phyloP scores from a whole-genome alignment of 345 rosid genomes.

The Syzygium jambos region DNA sequence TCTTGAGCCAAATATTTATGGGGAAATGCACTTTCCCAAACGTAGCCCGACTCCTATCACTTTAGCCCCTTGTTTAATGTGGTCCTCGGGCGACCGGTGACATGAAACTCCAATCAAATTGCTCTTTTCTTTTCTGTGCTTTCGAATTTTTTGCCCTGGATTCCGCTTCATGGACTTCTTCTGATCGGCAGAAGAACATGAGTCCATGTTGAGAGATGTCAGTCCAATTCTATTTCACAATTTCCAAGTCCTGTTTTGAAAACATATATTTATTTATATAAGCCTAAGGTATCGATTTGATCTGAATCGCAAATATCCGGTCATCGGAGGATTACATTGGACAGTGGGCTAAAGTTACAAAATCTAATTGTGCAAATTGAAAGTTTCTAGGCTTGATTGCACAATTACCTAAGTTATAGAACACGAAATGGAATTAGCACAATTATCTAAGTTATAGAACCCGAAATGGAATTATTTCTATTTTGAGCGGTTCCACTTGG shows the following conservation, averaged over 20 bases:
- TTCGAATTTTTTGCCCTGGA: neutral
- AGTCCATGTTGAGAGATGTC: neutral
- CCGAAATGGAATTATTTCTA: neutral
- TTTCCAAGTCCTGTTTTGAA: neutral
- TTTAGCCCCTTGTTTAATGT: too few species aligned
- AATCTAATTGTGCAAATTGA: neutral
- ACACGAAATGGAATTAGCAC: neutral
- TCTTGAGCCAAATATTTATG: neutral
- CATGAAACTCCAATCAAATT: too few species aligned
- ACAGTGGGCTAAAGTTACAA: neutral
- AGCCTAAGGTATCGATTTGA: neutral
- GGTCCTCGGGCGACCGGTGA: too few species aligned
- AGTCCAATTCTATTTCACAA: neutral
- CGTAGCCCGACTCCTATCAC: too few species aligned
- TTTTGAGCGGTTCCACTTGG: neutral
- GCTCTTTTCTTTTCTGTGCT: neutral
- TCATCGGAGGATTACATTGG: neutral
- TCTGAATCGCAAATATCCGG: neutral
- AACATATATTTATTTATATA: too few species aligned
- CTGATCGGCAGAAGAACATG: neutral
- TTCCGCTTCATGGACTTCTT: neutral
- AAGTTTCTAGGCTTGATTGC: neutral
- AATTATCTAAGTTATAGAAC: neutral
- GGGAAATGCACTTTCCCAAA: neutral
- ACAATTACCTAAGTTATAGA: neutral